Base-by-base conservation (phyloP, 2,329 filamentous ascomycete species). In the Pleoardoris graminearum region DNA sequence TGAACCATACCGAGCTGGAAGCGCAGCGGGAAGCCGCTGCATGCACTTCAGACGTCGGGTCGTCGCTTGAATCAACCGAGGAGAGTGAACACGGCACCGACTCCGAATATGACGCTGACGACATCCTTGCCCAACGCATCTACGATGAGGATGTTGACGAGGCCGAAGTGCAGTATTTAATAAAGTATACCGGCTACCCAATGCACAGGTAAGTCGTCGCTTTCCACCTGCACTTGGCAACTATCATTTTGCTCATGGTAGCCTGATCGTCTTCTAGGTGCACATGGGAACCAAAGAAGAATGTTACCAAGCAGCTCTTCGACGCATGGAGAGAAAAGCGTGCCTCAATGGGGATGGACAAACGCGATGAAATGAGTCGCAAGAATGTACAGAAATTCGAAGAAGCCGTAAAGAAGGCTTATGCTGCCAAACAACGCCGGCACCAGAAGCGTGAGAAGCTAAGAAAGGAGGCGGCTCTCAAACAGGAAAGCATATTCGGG, bases 111-210 rank as follows among this genome's bases (percentile, higher is more conserved):
- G 37, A 48, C 3, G 58, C 62, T 4, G 61, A 71, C 16, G 49
- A 54, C 10, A 64, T 72, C 43, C 35, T 70, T 5, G 59, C 63
- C 1, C 62, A 69, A 37, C 71, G 72, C 14, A 77, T 88, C 29
- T 68, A 84, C 16, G 76, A 77, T 61, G 71, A 59, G 1, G 54
- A 68, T 7, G 48, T 65, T 3, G 58, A 74, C 4, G 67, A 67
- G 10, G 71, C 27, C 11, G 3, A 36, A 16, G 33, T 49, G 71
- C 61, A 50, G 21, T 90, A 84, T 63, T 77, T 91, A 1, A 80
- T 89, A 19, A 79, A 82, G 53, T 91, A 87, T 88, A 74, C 77
- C 22, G 79, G 76, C 1, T 91, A 86, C 62, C 75, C 78, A 1
- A 55, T 85, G 23, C 51, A 69, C 36, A 48, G 57, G 65, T 68